Evolutionary conservation across 192 early-diverging fungal species (phyloP), one percentile per base, ranked within the genome.

Genomic region (Entomortierella beljakovae): DNA sequence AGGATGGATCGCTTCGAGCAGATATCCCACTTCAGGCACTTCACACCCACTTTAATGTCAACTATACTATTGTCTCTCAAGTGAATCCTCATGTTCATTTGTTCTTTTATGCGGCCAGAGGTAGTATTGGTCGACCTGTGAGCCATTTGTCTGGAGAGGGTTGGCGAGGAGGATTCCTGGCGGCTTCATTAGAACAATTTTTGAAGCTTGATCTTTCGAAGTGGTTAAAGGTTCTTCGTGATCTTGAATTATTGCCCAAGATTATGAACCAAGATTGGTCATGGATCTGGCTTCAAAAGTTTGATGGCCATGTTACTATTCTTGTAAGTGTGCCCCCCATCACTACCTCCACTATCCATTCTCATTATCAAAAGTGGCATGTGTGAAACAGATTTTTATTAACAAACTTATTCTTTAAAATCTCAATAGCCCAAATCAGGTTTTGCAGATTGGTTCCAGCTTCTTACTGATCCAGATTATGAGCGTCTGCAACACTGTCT

Each of bases 121-220:
- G 95, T 18, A 83, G 87, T 23, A 72, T 93, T 18, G 95, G 95
- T 18, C 83, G 87, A 68, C 95, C 95, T 20, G 89, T 90, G 9
- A 85, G 88, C 16, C 90, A 92, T 70, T 75, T 90, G n/a, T 64
- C 68, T 40, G 93, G 94, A 31, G 84, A 86, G 43, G 91, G 90
- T n/a, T 96, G 94, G 94, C 88, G 95, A 20, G 97, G 97, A 42
- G 95, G 95, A n/a, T 96, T 95, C 79, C 32, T 97, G 20, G 86
- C 90, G 0, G 91, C 93, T 4, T 87, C 90, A 0, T 71, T 96
- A 22, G 93, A 93, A 64, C 94, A 95, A 59, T 84, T 90, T 57
- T 81, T 95, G 46, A 93, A 93, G 69, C 88, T 97, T 16, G 96
- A 97, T 40, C 80, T 97, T 20, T 91, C 87, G 40, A 96, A 97